Conservation (phyloP, 371 early-diverging fungal genomes). For the Fennellomyces sp. region DNA sequence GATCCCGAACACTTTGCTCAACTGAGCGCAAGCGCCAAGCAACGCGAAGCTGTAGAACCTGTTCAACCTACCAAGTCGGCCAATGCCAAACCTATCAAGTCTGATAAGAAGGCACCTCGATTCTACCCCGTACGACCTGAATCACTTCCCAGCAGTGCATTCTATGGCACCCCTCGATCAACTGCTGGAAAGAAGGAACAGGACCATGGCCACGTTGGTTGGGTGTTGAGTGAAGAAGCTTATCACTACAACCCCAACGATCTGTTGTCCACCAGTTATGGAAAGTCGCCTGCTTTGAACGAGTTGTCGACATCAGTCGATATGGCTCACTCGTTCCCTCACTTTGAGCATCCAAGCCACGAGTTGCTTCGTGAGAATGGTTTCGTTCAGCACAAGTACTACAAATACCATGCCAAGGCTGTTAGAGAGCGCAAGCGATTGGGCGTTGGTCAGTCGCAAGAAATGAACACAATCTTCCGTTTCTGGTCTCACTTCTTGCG, state of each 20-base stretch:
- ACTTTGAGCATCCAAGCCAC: conserved; percentile 94
- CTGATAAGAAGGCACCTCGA: conserved; percentile 56
- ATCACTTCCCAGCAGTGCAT: conserved; percentile 53
- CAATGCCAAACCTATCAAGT: conserved; percentile 27
- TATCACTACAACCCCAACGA: conserved; percentile 56
- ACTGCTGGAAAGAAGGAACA: conserved; percentile 51
- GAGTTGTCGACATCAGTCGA: conserved; percentile 45
- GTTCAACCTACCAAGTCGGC: conserved; percentile 14
- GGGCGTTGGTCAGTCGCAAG: conserved; percentile 93
- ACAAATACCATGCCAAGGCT: conserved; percentile 94
- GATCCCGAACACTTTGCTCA: conserved; percentile 69
- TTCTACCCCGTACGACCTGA: conserved; percentile 68
- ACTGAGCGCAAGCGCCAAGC: conserved; percentile 30
- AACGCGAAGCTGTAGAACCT: conserved; percentile 14
- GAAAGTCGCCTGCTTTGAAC: conserved; percentile 41
- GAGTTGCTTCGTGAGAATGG: conserved; percentile 94
- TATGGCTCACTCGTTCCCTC: conserved; percentile 75
- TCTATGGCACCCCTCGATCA: conserved; percentile 38
- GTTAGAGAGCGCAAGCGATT: conserved; percentile 89
- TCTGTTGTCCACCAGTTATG: conserved; percentile 41
- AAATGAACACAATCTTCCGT: conserved; percentile 97
- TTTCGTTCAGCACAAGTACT: conserved; percentile 94
- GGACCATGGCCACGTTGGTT: conserved; percentile 87
- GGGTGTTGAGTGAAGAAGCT: conserved; percentile 71
- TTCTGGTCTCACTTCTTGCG: conserved; percentile 98